Evolutionary conservation across 345 rosid species (phyloP).

Genomic region (Leavenworthia alabamica): DNA sequence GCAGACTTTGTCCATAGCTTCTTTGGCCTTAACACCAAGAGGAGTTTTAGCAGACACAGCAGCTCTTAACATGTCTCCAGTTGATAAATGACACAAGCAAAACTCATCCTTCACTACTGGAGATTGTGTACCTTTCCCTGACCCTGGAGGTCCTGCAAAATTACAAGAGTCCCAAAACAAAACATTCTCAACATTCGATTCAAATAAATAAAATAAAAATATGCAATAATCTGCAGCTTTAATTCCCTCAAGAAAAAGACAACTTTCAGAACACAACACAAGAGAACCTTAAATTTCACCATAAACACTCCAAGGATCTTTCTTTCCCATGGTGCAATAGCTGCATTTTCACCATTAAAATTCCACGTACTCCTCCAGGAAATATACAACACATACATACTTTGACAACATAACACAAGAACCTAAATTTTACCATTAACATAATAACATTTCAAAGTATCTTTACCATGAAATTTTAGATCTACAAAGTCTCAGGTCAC

Average conservation of each 20-base stretch:
- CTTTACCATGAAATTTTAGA: not conserved
- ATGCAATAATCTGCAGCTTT: not conserved
- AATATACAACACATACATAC: not conserved
- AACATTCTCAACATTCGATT: not conserved
- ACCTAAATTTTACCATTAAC: not conserved
- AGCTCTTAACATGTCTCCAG: constrained; percentile 97
- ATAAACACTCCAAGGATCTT: not conserved
- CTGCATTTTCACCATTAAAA: not conserved
- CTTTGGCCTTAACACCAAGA: constrained; percentile 91
- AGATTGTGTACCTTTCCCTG: constrained; percentile 92
- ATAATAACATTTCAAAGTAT: not conserved
- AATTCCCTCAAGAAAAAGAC: not conserved
- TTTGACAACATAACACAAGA: not conserved
- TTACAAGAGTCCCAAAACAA: constrained; percentile 1
- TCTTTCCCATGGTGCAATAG: not conserved
- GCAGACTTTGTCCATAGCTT: constrained; percentile 85
- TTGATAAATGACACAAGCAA: constrained; percentile 93
- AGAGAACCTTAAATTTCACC: not conserved
- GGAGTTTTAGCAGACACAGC: constrained; percentile 88
- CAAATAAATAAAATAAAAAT: not conserved
- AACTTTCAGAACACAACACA: not conserved
- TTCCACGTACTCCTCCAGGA: not conserved
- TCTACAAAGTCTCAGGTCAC: not conserved
- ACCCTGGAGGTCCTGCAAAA: constrained; percentile 85
- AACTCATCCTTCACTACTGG: constrained; percentile 81